Base-by-base conservation (phyloP, 352 stramenopile species). In the Discostella stelligera region DNA sequence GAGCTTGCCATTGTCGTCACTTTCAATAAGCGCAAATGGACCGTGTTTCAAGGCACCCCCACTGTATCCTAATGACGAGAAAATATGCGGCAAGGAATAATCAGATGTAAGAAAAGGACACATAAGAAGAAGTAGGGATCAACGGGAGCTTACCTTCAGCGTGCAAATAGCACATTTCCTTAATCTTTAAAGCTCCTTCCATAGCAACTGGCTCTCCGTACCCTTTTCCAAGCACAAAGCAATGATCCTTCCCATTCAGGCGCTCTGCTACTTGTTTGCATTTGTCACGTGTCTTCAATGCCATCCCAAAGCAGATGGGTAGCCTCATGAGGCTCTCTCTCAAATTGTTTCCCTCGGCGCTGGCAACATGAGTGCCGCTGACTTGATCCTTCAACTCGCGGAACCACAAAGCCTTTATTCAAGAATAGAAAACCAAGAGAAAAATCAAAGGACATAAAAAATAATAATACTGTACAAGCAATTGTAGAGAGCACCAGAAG, bases 91-190 rank as follows among this genome's bases (percentile, higher is more conserved):
- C 18, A 54, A 54, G 18, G 18, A 20, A 41, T 41, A 5, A 54
- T 54, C 49, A 9, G 23, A 2, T 32, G 6, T 56, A 3, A 56
- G 49, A 16, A 14, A 7, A 16, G 16, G 46, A 11, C 49, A 27
- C 49, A 56, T 30, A 2, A 66, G 44, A 56, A 63, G 13, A 18
- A 50, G 10, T 48, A 55, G 5, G 58, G 2, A 16, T 7, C 56
- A 20, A 54, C n/a, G 21, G 3, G 11, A 20, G 30, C 18, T 66
- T 70, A 70, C 62, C 66, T 77, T 99, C 96, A 41, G 96, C 96
- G 78, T 99, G 96, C 62, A 99, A 83, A 80, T 99, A 99, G 66
- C 94, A 97, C 82, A 98, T 98, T 89, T 99, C 96, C 87, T 99
- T 99, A 62, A 99, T 97, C 86, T 99, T 99, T 13, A 99, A 85